Base-by-base conservation (phyloP, 768 basidiomycete species). In the Erythrobasidium yunnanense region DNA sequence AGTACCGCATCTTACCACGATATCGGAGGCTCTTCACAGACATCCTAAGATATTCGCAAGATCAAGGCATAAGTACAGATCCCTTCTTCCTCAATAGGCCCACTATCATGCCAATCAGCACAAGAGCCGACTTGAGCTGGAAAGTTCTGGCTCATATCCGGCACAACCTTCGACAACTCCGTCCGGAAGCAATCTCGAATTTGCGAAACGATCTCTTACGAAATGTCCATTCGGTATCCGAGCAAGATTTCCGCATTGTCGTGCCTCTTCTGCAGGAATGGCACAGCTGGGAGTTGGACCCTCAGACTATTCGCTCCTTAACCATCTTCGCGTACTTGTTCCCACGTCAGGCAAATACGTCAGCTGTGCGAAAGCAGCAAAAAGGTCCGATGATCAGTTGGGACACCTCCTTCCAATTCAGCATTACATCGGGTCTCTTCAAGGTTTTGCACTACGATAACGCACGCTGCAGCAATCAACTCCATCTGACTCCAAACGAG, bases 81-180 rank as follows among this genome's bases (percentile, higher is more conserved):
- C 86, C 87, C 6, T 78, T 88, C 15, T 90, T 89, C 22, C 83
- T 87, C 32, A 87, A 84, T 30, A 87, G 90, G 52, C 87, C 88
- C 4, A 90, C 88, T 1, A 73, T 82, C 80, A 49, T 80, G 7
- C 85, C 87, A 6, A 81, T 85, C 50, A 73, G 79, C 34, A 74
- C 89, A 53, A 86, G 90, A 25, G 81, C 81, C 25, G 84, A 87
- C 68, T 76, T 81, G 0, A 80, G 81, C 0, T 90, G 90, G 79
- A 84, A 83, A 70, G 82, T 92, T 55, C 77, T 92, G 22, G 84
- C 87, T 67, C 85, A 89, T 71, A 79, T 93, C 27, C 84, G 90
- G 46, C 81, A 83, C 69, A 82, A 81, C 73, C 73, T 87, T 15
- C 80, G 82, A 75, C 76, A 78, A 51, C 55, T 82, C 32, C 72